A percentile compares a stretch with the other conserved stretches of the same genome.
Conservation (phyloP, 75 land plant species). For the Selaginella moellendorffii region DNA sequence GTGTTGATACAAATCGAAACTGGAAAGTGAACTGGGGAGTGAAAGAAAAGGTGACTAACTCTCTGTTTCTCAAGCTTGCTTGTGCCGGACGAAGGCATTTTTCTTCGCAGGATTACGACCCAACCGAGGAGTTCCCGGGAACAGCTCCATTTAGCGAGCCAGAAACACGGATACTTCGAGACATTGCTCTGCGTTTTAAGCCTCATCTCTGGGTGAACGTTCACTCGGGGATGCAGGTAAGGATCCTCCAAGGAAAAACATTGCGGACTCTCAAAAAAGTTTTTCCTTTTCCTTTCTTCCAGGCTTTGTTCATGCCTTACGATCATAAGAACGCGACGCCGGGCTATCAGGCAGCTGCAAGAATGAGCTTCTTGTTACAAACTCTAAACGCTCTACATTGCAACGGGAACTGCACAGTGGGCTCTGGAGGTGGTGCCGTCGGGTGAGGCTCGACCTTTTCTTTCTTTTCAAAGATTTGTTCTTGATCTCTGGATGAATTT, state of each 20-base stretch:
- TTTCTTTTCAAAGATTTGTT: too few relatives aligned
- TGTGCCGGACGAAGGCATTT: too few relatives aligned
- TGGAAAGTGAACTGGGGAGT: constrained; percentile 99
- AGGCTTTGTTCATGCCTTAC: constrained; percentile 99
- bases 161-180: constrained; percentile 68
- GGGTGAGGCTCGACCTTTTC: too few relatives aligned
- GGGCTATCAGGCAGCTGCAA: constrained; percentile 27
- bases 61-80: neutral
- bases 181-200: constrained; percentile 50
- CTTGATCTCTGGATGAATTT: neutral
- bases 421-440: constrained; percentile 96
- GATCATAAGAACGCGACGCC: constrained; percentile 77
- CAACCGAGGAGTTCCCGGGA: constrained; percentile 91
- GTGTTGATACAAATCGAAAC: constrained; percentile 93
- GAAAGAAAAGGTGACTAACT: constrained; percentile 90
- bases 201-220: constrained; percentile 99
- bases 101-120: constrained; percentile 74
- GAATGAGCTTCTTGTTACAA: constrained; percentile 49
- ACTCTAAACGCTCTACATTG: constrained; percentile 55
- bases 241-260: neutral
- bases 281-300: constrained; percentile 1
- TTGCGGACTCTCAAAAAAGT: too few relatives aligned
- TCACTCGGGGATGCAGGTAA: constrained; percentile 98
- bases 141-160: constrained; percentile 91
- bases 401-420: constrained; percentile 60